Evolutionary conservation across 352 stramenopile species (phyloP).

Genomic region (Discostella stelligera): DNA sequence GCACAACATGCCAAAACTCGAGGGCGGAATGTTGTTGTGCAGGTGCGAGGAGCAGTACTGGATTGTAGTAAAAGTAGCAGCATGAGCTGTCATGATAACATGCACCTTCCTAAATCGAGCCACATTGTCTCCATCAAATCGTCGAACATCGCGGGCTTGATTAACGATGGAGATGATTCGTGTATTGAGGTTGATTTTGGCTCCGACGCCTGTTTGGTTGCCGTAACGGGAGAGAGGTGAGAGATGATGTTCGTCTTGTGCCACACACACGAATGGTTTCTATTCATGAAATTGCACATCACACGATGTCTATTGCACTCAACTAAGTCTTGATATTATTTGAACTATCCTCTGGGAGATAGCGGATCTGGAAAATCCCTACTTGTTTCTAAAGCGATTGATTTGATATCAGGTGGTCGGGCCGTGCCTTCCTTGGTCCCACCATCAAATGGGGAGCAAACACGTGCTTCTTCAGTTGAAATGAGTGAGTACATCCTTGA

Average conservation of each 20-base stretch:
- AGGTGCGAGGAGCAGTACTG: neutral
- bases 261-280: neutral
- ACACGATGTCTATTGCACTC: neutral
- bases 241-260: neutral
- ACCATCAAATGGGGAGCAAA: neutral
- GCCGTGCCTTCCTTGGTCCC: slow-evolving; percentile 37
- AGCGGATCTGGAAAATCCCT: slow-evolving; percentile 69
- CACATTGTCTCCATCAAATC: slow-evolving; percentile 50
- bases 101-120: slow-evolving; percentile 11
- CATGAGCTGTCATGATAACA: neutral
- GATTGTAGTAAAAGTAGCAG: neutral
- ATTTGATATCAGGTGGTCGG: slow-evolving; percentile 66
- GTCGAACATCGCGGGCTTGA: slow-evolving; percentile 47
- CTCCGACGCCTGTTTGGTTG: slow-evolving; percentile 11
- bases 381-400: slow-evolving; percentile 63
- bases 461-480: slow-evolving; percentile 31
- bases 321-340: neutral
- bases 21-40: neutral
- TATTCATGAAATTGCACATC: neutral
- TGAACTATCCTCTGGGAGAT: slow-evolving; percentile 50
- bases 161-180: slow-evolving; percentile 21
- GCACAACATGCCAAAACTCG: slow-evolving; percentile 12
- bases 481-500: slow-evolving; percentile 31
- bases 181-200: slow-evolving; percentile 44
- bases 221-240: slow-evolving; percentile 25